Base-by-base conservation (phyloP, 2,329 filamentous ascomycete species). In the Parascedosporium putredinis region DNA sequence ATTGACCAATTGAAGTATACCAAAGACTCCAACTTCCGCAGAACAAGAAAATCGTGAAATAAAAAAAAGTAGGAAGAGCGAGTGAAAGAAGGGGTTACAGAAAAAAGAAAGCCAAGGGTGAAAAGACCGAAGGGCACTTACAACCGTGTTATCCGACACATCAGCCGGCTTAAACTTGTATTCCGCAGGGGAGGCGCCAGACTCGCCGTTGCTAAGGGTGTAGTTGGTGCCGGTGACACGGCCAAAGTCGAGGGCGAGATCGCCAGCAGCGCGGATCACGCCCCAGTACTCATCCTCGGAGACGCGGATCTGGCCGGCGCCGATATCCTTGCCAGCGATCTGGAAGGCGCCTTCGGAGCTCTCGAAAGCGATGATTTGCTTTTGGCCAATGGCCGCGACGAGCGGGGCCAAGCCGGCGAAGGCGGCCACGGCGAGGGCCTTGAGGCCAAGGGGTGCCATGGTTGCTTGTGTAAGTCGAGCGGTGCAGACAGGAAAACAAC, bases 201-300 rank as follows among this genome's bases (percentile, higher is more conserved):
- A 56, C 51, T 66, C 58, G 10, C 71, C 73, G 25, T 77, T 78
- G 56, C 74, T 74, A 3, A 80, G 65, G 1, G 79, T 77, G 51
- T 81, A 75, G 61, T 84, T 84, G 23, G 66, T 72, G 7, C 82
- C 81, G 0, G 81, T 85, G 4, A 86, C 81, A n/a, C 79, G 76
- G 14, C 82, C 82, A 64, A 88, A 84, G 61, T 88, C 84, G 3
- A 70, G 59, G 0, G 81, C 80, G 8, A 88, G 71, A 61, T 88
- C 83, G 34, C 79, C 71, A 0, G 81, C 83, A 4, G 80, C 81
- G 23, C 83, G 75, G 49, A 85, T 71, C 1, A 86, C 83, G 51
- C 81, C 83, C 66, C 79, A 82, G 69, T 77, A 84, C 52, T 86
- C 83, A 50, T 76, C 66, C 18, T 62, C 57, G 8, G 77, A 76